Evolutionary conservation across 441 rosid genomes (phyloP), one percentile per base, ranked within the genome.

Genomic region (Melastoma candidum): DNA sequence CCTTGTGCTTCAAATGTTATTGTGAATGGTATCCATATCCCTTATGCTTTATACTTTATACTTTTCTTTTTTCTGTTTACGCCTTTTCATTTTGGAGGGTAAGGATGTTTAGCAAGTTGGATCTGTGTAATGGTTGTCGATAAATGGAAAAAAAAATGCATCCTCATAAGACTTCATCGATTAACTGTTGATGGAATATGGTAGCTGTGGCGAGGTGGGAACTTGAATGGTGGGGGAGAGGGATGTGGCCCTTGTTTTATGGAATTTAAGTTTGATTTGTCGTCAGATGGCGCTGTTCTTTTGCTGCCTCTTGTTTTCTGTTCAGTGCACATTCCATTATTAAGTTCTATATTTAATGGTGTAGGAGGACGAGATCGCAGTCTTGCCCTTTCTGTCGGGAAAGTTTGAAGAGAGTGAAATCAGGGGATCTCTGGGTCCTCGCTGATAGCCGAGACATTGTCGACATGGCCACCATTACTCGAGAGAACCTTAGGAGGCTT

Each of bases 371-470:
- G 46, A 77, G 77, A 53, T 82, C 85, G 0, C 79, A 77, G 68
- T 79, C 88, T 1, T 82, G 88, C 71, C 88, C 88, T 26, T 82
- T 82, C 51, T 82, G 88, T 39, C 79, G 88, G 0, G 83, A 79
- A 60, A 73, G 75, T 68, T 75, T 82, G 11, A 79, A 79, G 70
- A 77, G 85, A 69, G 85, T 82, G 48, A 71, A 79, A 63, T 82
- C 88, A 0, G 76, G 78, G 12, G 88, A 82, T 57, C 78, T 82
- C 26, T 82, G 88, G 88, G 63, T 79, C 11, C 71, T 58, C 9
- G 71, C 73, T 1, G 83, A 77, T 63, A 58, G 74, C 70, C 67
- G 63, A 60, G 85, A 79, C 48, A 61, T 73, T 25, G 66, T 77
- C 1, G 88, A 82, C 70, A 61, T 63, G 71, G 77, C 70, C 32